These are phyloP conservation scores for Lantana camara DNA, from an alignment of 257 asterid species.

Conservation along the genomic window DNA sequence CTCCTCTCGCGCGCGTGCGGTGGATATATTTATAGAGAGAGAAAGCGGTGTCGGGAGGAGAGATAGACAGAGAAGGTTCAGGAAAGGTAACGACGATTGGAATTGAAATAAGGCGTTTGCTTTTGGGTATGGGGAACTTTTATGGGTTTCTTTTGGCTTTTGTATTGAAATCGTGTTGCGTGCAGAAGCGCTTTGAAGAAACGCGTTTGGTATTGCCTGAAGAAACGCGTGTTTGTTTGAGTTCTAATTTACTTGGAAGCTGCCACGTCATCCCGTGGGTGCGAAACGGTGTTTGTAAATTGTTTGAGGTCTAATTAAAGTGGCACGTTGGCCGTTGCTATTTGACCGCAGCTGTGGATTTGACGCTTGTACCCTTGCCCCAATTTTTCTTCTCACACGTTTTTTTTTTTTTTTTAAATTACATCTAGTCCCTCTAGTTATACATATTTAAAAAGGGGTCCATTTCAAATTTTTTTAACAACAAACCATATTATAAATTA, in stretches of 20 bases:
- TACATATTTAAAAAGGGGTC: no score
- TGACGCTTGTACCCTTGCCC: constrained; percentile 21
- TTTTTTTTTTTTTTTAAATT: no score
- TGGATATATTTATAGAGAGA: not conserved
- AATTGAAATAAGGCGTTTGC: constrained; percentile 18
- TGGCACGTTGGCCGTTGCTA: constrained; percentile 31
- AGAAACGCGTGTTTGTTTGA: constrained; percentile 28
- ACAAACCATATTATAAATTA: no score
- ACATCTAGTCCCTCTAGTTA: no score
- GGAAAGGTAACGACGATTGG: constrained; percentile 43
- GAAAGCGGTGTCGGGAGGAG: not conserved
- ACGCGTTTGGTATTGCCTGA: not conserved
- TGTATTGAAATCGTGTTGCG: constrained; percentile 18
- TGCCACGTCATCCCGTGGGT: constrained; percentile 32
- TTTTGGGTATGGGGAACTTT: constrained; percentile 3
- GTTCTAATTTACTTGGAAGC: not conserved
- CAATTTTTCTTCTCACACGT: no score
- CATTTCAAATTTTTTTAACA: no score
- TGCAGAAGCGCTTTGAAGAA: not conserved
- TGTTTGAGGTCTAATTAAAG: constrained; percentile 23
- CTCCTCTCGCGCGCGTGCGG: not conserved
- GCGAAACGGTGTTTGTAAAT: constrained; percentile 30
- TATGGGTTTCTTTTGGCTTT: constrained; percentile 28
- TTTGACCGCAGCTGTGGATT: constrained; percentile 9
- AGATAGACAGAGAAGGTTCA: constrained; percentile 26